Conservation (phyloP, 139 green algal genomes). For the Mesostigma viride region DNA sequence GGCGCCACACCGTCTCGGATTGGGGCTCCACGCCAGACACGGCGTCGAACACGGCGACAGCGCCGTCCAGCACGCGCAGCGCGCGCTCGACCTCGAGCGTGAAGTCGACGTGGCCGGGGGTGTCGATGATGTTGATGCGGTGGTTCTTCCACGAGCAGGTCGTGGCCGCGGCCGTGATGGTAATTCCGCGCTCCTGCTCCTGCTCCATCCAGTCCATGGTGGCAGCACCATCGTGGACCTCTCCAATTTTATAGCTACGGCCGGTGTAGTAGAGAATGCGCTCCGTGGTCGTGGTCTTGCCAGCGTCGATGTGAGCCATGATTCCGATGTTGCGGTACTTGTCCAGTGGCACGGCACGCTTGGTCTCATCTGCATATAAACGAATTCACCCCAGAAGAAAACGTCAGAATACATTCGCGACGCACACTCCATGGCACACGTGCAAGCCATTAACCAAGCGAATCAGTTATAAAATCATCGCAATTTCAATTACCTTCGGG, state of each 20-base stretch:
- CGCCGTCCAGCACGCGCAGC: slow-evolving; percentile 93
- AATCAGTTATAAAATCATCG: no score
- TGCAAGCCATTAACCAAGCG: no score
- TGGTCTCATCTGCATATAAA: no score
- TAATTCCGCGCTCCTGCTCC: slow-evolving; percentile 92
- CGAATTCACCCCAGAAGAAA: no score
- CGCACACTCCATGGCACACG: no score
- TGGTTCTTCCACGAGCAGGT: slow-evolving; percentile 92
- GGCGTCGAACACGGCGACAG: slow-evolving; percentile 88
- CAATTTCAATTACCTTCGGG: no score
- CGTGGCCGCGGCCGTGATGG: slow-evolving; percentile 95
- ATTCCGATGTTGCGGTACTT: slow-evolving; percentile 99
- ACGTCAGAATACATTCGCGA: no score
- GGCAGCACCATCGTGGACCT: slow-evolving; percentile 95
- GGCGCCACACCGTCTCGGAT: slow-evolving; percentile 86
- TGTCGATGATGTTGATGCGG: slow-evolving; percentile 99
- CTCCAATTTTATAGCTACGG: slow-evolving; percentile 96
- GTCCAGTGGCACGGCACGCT: slow-evolving; percentile 58
- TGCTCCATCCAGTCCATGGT: slow-evolving; percentile 98
- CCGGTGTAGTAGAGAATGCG: slow-evolving; percentile 98
- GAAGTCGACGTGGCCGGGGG: slow-evolving; percentile 74
- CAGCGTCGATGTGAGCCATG: slow-evolving; percentile 69
- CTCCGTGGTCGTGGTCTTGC: slow-evolving; percentile 94
- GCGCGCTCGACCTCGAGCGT: slow-evolving; percentile 80
- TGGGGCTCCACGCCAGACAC: slow-evolving; percentile 97